Evolutionary conservation across 495 filamentous ascomycete species (phyloP).

Genomic region (Annulohypoxylon nitens): DNA sequence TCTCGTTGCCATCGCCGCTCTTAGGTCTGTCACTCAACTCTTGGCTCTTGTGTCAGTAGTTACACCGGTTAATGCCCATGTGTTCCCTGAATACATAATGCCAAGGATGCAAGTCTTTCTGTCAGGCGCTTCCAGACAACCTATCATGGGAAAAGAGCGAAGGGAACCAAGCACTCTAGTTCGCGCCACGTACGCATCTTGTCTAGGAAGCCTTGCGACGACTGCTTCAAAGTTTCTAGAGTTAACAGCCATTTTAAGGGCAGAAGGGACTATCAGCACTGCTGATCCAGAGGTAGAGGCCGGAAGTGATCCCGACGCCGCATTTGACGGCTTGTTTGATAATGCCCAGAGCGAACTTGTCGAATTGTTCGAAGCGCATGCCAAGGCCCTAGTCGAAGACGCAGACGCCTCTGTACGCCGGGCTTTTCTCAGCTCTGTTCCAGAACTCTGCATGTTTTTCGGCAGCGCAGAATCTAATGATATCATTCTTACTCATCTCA

Average conservation of each 20-base stretch:
- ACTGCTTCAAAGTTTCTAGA: conserved; percentile 87
- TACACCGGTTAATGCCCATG: conserved; percentile 93
- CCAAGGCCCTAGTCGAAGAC: conserved; percentile 90
- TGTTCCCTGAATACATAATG: conserved; percentile 96
- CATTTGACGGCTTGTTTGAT: conserved; percentile 86
- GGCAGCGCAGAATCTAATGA: conserved; percentile 90
- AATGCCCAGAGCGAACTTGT: conserved; percentile 81
- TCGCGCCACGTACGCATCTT: conserved; percentile 91
- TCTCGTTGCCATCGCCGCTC: conserved; percentile 83
- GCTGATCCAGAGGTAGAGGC: conserved; percentile 86
- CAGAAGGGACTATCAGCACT: conserved; percentile 83
- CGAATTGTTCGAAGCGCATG: conserved; percentile 84
- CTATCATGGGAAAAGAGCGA: conserved; percentile 58
- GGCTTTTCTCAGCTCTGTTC: conserved; percentile 93
- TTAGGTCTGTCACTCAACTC: conserved; percentile 88
- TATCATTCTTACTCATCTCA: conserved; percentile 92
- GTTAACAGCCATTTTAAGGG: conserved; percentile 87
- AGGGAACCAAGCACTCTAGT: conserved; percentile 75
- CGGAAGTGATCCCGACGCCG: conserved; percentile 66
- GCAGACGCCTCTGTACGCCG: conserved; percentile 87
- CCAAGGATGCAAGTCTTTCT: conserved; percentile 82
- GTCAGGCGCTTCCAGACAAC: conserved; percentile 57
- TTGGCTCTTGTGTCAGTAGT: conserved; percentile 87
- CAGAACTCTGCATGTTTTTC: conserved; percentile 94
- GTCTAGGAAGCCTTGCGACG: conserved; percentile 91